Conservation (phyloP, 148 eudicot species). For the Rhododendron molle region DNA sequence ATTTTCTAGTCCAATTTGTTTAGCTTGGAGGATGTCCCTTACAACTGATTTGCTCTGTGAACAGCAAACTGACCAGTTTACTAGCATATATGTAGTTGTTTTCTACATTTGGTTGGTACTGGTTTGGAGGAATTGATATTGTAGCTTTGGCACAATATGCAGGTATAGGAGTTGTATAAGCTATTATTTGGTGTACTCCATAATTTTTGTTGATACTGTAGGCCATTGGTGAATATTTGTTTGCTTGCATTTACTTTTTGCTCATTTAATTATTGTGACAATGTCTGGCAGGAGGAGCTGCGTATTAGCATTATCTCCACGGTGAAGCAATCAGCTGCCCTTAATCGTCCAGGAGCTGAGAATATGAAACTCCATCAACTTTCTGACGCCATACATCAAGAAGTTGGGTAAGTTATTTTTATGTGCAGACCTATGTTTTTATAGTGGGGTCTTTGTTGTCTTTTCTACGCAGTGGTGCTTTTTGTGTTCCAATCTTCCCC, state of each 20-base stretch:
- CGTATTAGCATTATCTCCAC: slow-evolving; percentile 53
- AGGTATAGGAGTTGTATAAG: background rate
- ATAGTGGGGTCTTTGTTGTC: background rate
- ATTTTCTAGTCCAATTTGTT: background rate
- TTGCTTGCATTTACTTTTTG: slow-evolving; percentile 1
- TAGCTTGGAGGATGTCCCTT: background rate
- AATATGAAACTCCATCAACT: slow-evolving; percentile 75
- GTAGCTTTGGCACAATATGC: background rate
- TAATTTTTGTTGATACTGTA: slow-evolving; percentile 1
- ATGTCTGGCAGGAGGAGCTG: slow-evolving; percentile 59
- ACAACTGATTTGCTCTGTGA: background rate
- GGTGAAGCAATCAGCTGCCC: slow-evolving; percentile 67
- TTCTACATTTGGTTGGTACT: background rate
- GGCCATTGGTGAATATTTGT: background rate
- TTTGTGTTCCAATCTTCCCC: background rate
- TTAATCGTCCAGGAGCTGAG: slow-evolving; percentile 67
- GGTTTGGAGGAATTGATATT: background rate
- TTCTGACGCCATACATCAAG: slow-evolving; percentile 82
- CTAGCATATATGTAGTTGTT: background rate
- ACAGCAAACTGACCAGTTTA: background rate
- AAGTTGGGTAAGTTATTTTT: slow-evolving; percentile 54
- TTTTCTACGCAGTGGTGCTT: background rate
- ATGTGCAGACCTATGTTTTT: background rate
- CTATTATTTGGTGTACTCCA: background rate
- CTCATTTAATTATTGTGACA: background rate